These are phyloP conservation scores for Aurantiochytrium sp. DNA, from an alignment of 108 stramenopile species.

Conservation along the genomic window DNA sequence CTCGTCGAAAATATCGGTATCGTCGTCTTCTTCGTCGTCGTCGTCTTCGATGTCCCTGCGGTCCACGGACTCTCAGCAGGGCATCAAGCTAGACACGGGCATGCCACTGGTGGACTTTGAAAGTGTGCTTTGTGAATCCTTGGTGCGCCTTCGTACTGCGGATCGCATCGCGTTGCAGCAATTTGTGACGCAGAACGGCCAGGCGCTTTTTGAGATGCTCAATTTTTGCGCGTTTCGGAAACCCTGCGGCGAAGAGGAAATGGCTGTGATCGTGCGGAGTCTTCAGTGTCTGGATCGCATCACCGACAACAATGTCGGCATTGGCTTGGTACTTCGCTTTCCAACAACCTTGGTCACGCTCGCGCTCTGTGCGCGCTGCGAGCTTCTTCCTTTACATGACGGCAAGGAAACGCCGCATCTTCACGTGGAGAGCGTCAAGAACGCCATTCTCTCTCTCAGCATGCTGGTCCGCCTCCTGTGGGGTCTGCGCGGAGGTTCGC, in stretches of 20 bases:
- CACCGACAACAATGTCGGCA: neutral
- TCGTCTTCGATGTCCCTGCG: neutral
- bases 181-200: neutral
- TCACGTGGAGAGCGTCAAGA: neutral
- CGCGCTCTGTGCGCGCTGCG: neutral
- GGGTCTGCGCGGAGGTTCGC: neutral
- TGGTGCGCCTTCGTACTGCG: neutral
- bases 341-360: neutral
- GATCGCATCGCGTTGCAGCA: neutral
- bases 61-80: neutral
- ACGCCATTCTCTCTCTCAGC: neutral
- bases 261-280: neutral
- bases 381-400: neutral
- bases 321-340: neutral
- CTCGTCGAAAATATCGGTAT: neutral
- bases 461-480: neutral
- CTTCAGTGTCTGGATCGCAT: neutral
- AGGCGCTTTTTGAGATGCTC: neutral
- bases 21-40: neutral
- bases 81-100: neutral
- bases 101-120: neutral
- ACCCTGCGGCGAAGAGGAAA: neutral
- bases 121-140: neutral
- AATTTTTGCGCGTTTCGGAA: neutral
- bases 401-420: neutral